These are phyloP conservation scores for Paraleonurus japonicus DNA, from an alignment of 257 asterid genomes.

Conservation along the genomic window DNA sequence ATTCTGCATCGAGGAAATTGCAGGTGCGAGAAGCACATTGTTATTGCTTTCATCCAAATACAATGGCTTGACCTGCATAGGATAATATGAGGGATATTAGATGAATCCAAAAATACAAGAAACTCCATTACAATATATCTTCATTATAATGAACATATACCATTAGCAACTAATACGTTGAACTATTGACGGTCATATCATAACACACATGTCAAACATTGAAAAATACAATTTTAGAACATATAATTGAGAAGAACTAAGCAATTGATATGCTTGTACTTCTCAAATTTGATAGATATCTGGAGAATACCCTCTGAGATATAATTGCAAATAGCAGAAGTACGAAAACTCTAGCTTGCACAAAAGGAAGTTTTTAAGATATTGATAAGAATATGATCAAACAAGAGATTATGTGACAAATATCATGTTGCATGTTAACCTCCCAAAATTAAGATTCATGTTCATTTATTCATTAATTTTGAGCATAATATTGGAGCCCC, in stretches of 20 bases:
- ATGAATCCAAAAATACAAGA: slow-evolving; percentile 4
- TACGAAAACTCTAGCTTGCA: neutral
- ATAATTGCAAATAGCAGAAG: neutral
- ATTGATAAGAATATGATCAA: neutral
- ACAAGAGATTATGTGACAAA: neutral
- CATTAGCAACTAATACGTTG: neutral
- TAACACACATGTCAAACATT: neutral
- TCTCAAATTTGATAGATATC: neutral
- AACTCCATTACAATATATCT: neutral
- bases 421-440: neutral
- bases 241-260: neutral
- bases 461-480: neutral
- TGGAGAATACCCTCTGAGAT: neutral
- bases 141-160: neutral
- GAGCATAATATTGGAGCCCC: neutral
- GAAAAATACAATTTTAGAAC: neutral
- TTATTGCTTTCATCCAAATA: slow-evolving; percentile 50
- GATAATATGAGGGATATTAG: slow-evolving; percentile 4
- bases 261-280: neutral
- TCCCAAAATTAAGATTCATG: neutral
- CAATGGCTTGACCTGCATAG: slow-evolving; percentile 48
- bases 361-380: neutral
- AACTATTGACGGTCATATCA: slow-evolving; percentile 5
- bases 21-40: slow-evolving; percentile 80
- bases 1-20: slow-evolving; percentile 66